These are phyloP conservation scores for Nannochloropsis salina DNA, from an alignment of 108 stramenopile species.

Conservation along the genomic window DNA sequence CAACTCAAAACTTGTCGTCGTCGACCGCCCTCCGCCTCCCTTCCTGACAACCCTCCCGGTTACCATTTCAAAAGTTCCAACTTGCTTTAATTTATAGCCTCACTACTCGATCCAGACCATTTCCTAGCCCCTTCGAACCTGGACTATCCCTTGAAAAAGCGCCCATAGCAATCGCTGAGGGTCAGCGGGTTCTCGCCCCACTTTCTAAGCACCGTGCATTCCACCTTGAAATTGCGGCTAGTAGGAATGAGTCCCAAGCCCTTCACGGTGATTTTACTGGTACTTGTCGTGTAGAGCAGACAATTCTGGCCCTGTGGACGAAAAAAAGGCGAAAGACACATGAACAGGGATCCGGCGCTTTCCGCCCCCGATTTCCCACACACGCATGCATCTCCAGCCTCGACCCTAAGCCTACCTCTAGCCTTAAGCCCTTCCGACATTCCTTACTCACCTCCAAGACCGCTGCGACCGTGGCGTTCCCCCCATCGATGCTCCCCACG, in stretches of 20 bases:
- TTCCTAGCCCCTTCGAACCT: too few relatives aligned
- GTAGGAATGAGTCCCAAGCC: background rate
- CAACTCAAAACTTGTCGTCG: too few relatives aligned
- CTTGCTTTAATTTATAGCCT: too few relatives aligned
- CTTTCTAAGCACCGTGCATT: slow-evolving; percentile 4
- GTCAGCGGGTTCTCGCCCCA: background rate
- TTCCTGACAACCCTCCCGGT: too few relatives aligned
- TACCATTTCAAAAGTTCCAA: too few relatives aligned
- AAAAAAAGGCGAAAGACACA: background rate
- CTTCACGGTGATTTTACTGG: background rate
- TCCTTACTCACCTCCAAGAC: background rate
- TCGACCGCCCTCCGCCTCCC: too few relatives aligned
- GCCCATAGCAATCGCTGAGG: background rate
- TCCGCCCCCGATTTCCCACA: too few relatives aligned
- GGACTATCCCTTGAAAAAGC: background rate
- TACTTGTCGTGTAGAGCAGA: background rate
- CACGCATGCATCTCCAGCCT: too few relatives aligned
- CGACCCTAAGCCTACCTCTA: too few relatives aligned
- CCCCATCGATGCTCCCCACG: background rate
- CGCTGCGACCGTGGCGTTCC: background rate
- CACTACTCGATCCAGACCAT: too few relatives aligned
- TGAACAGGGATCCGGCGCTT: too few relatives aligned
- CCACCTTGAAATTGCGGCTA: background rate
- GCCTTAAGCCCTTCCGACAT: too few relatives aligned
- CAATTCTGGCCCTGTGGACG: background rate